Evolutionary conservation across 2,329 filamentous ascomycete genomes (phyloP), one percentile per base, ranked within the genome.

Genomic region (Aureobasidium sp.): DNA sequence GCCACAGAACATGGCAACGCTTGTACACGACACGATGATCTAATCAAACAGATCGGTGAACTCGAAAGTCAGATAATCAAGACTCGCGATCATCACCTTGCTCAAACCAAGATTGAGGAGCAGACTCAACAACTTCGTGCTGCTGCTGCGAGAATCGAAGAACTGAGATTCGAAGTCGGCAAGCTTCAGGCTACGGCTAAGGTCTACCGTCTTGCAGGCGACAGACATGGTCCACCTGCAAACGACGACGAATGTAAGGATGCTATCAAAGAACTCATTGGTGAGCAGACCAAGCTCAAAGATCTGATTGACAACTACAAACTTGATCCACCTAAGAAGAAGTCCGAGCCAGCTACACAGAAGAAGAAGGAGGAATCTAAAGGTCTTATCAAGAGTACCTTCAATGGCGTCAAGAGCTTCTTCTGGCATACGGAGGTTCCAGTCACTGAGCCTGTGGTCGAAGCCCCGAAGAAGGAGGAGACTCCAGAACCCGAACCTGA

Each of bases 241-340:
- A 43, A 59, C n/a, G 55, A 59, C 15, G 25, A 59, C 23, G 25
- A 40, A 18, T 59, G 55, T 40, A 59, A 59, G 29, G 42, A 59
- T 25, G 43, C 40, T 16, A 59, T 59, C 27, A 33, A 23, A 20
- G 55, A 59, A 43, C 55, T 59, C 29, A 59, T 59, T 11, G 36
- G 18, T 15, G 42, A 42, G n/a, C 55, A 59, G 42, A 59, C 55
- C 4, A 31, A 59, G 29, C 55, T 59, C 55, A 59, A 59, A 29
- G 55, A 27, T 5, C 29, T 47, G 1, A 47, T 59, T 15, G 55
- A 59, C n/a, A 10, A 11, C 13, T 59, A 59, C 36, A 33, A 15
- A 15, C 36, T 58, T 7, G 40, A 58, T 33, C 18, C 38, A 9
- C 38, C 54, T 40, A 18, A 23, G 27, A 58, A 43, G 38, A 58